Percentiles rank a stretch among this genome's conserved stretches.
Evolutionary conservation across 352 stramenopile species (phyloP).

Genomic region (Elongisporangium undulatum): DNA sequence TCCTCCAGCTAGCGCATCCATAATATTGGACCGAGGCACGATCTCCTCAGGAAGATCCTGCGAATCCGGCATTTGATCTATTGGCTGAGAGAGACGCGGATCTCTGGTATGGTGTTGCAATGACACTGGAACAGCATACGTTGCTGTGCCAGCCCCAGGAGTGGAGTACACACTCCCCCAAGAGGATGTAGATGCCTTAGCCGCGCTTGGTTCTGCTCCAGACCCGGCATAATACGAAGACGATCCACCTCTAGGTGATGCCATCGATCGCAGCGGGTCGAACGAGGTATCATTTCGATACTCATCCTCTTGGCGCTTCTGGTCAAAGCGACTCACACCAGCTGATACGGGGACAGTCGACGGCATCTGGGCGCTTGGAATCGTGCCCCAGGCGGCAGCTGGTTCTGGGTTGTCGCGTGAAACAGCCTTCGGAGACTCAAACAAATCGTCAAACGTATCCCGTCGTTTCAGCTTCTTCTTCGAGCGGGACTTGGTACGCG

Average conservation of each 20-base stretch:
- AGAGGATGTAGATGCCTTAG: slow-evolving; percentile 18
- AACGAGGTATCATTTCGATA: slow-evolving; percentile 21
- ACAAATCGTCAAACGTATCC: slow-evolving; percentile 75
- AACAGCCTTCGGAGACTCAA: slow-evolving; percentile 46
- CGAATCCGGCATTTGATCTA: neutral
- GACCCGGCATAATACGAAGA: slow-evolving; percentile 14
- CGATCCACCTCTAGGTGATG: neutral
- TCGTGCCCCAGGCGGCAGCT: neutral
- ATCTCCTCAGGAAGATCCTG: neutral
- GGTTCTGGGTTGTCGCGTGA: neutral
- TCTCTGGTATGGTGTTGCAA: slow-evolving; percentile 7
- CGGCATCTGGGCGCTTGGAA: neutral
- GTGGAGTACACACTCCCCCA: slow-evolving; percentile 32
- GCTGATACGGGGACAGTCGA: slow-evolving; percentile 3
- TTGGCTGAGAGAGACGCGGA: neutral
- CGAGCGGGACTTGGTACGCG: slow-evolving; percentile 8
- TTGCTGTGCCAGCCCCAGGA: slow-evolving; percentile 19
- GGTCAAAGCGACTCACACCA: slow-evolving; percentile 58
- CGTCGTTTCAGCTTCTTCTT: slow-evolving; percentile 25
- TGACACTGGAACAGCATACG: slow-evolving; percentile 34
- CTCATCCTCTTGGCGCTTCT: slow-evolving; percentile 12
- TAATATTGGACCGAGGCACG: slow-evolving; percentile 30
- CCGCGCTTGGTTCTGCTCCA: slow-evolving; percentile 8
- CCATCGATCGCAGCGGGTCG: neutral
- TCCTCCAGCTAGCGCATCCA: slow-evolving; percentile 42